Evolutionary conservation across 805 yeast genomes (phyloP).

Genomic region (Ogataea siamensis): DNA sequence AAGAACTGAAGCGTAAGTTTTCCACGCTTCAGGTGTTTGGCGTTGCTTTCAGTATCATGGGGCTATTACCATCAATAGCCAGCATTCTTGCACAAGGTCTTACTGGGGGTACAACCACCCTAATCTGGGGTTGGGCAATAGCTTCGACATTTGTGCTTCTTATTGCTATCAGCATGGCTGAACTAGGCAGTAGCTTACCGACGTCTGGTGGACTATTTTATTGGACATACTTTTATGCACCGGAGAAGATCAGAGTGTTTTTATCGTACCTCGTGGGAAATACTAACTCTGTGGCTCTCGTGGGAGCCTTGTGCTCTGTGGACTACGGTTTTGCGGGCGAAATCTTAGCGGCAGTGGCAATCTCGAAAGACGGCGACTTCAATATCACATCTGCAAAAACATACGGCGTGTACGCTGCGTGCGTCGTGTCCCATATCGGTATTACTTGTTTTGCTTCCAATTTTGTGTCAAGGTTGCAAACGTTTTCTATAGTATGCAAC

Average conservation of each 20-base stretch:
- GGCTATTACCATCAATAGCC: slow-evolving; percentile 63
- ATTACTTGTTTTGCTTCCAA: slow-evolving; percentile 40
- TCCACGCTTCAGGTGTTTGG: slow-evolving; percentile 56
- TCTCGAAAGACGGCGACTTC: slow-evolving; percentile 40
- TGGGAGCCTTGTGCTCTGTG: slow-evolving; percentile 43
- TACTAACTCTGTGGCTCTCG: slow-evolving; percentile 43
- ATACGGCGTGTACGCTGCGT: slow-evolving; percentile 46
- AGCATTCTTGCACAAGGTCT: slow-evolving; percentile 55
- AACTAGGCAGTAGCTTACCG: slow-evolving; percentile 58
- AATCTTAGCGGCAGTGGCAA: slow-evolving; percentile 41
- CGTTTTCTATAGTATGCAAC: slow-evolving; percentile 39
- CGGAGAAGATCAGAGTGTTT: slow-evolving; percentile 37
- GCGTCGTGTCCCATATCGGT: slow-evolving; percentile 38
- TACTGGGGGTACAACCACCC: slow-evolving; percentile 55
- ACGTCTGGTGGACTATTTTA: slow-evolving; percentile 65
- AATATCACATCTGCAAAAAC: slow-evolving; percentile 37
- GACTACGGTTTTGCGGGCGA: slow-evolving; percentile 46
- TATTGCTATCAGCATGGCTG: slow-evolving; percentile 60
- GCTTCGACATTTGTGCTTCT: slow-evolving; percentile 50
- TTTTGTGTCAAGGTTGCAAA: slow-evolving; percentile 40
- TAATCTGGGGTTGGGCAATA: slow-evolving; percentile 49
- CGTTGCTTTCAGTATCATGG: slow-evolving; percentile 63
- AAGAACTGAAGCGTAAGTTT: slow-evolving; percentile 60
- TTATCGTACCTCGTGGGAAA: slow-evolving; percentile 43
- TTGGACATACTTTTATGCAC: slow-evolving; percentile 44